Base-by-base conservation (phyloP, 2,329 filamentous ascomycete species). In the Pseudocercospora eumusae region DNA sequence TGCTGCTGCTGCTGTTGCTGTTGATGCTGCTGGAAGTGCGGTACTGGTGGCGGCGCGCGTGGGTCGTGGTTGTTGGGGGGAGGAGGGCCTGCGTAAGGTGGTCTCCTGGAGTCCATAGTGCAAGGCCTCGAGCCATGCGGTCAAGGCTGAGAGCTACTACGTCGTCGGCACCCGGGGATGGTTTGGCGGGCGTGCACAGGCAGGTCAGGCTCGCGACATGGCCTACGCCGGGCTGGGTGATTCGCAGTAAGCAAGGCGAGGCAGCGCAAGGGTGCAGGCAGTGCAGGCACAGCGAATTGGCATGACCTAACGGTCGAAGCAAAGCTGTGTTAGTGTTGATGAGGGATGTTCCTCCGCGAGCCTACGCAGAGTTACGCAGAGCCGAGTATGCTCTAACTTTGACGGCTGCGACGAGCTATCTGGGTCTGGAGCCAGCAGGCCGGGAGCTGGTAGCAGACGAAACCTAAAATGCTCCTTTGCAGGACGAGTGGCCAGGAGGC, bases 41-140 rank as follows among this genome's bases (percentile, higher is more conserved):
- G 63, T 47, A 61, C 59, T 20, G 65, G 65, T 25, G 45, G 62
- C 42, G 52, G 61, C 47, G 56, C 53, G 45, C 52, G 56, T 28
- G 59, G 52, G 21, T 62, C 33, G 56, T 62, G 63, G 56, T 52
- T 57, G 56, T 57, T 56, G 33, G 56, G 56, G 20, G 61, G 61
- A 56, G 59, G 47, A 44, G 61, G 64, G 33, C 45, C 61, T 57
- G 57, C 47, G 50, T 27, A 56, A 53, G 55, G 56, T 54, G 64
- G 61, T 62, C 64, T 65, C 58, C 63, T 65, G 64, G 63, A 52
- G 62, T 70, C 68, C 68, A 70, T 70, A 56, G 58, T 58, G 57
- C 60, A 62, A 62, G 57, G 57, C 60, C 55, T 54, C 52, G 58
- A 61, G 60, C 64, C 67, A 69, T 69, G 67, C 67, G 67, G 61